A percentile compares a stretch with the other conserved stretches of the same genome.
Evolutionary conservation across 1,139 yeast species (phyloP).

Genomic region (Yamadazyma membranifaciens): DNA sequence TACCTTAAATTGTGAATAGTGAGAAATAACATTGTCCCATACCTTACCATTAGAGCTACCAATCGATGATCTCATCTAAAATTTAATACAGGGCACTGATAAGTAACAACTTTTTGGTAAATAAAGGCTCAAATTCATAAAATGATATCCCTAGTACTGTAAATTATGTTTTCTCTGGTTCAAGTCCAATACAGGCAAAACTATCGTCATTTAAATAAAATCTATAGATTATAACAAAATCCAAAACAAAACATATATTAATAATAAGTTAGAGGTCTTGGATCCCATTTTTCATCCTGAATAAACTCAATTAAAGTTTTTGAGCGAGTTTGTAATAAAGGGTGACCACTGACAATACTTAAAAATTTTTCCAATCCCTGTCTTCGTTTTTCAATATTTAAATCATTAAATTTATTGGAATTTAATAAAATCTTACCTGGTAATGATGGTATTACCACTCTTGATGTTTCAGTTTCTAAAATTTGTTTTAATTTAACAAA

Average conservation of each 20-base stretch:
- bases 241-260: slow-evolving; percentile 3
- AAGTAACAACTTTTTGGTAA: no score
- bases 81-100: no score
- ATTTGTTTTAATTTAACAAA: slow-evolving; percentile 79
- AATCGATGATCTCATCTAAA: no score
- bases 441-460: slow-evolving; percentile 80
- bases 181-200: no score
- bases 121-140: no score
- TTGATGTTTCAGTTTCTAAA: slow-evolving; percentile 68
- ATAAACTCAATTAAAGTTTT: slow-evolving; percentile 78
- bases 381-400: slow-evolving; percentile 80
- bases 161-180: no score
- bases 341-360: slow-evolving; percentile 86
- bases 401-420: slow-evolving; percentile 73
- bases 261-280: slow-evolving; percentile 21
- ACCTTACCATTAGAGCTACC: no score
- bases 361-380: slow-evolving; percentile 82
- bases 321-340: slow-evolving; percentile 88
- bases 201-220: no score
- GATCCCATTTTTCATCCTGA: slow-evolving; percentile 84
- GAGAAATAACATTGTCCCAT: no score
- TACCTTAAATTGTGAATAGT: no score
- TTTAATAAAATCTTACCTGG: slow-evolving; percentile 82
- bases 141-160: no score
- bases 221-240: no score